phyloP scores from a whole-genome alignment of 331 rosid genomes.

The Quercus tomentella region DNA sequence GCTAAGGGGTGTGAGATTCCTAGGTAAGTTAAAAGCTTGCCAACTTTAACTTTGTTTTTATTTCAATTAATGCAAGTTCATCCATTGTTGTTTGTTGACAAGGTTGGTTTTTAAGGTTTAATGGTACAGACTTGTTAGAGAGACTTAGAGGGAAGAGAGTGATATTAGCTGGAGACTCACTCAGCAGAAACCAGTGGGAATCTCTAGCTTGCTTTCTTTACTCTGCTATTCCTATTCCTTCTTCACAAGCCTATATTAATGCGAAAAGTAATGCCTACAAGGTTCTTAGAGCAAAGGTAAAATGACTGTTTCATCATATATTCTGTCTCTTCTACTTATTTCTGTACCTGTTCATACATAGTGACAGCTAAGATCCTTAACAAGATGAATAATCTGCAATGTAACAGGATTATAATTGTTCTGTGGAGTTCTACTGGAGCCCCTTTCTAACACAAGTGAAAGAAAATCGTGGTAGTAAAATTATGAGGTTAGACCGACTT shows the following conservation, averaged over 20 bases:
- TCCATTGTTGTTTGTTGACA: background rate
- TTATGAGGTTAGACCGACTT: constrained; percentile 34
- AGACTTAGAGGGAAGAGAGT: constrained; percentile 40
- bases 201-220: constrained; percentile 48
- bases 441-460: constrained; percentile 42
- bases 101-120: constrained; percentile 11
- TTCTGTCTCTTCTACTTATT: too few species aligned
- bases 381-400: too few species aligned
- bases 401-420: constrained; percentile 32
- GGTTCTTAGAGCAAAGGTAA: constrained; percentile 36
- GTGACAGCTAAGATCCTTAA: too few species aligned
- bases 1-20: constrained; percentile 36
- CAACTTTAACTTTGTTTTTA: background rate
- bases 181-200: constrained; percentile 53
- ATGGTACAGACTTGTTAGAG: constrained; percentile 36
- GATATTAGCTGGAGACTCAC: constrained; percentile 43
- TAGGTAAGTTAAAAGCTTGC: constrained; percentile 15
- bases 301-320: background rate
- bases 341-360: too few species aligned
- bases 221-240: constrained; percentile 12
- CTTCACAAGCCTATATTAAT: constrained; percentile 23
- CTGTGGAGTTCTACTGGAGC: constrained; percentile 50
- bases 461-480: constrained; percentile 15
- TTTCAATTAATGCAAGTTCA: background rate
- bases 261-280: constrained; percentile 22